Evolutionary conservation across 768 basidiomycete genomes (phyloP).

Genomic region (Clavulina sp.): DNA sequence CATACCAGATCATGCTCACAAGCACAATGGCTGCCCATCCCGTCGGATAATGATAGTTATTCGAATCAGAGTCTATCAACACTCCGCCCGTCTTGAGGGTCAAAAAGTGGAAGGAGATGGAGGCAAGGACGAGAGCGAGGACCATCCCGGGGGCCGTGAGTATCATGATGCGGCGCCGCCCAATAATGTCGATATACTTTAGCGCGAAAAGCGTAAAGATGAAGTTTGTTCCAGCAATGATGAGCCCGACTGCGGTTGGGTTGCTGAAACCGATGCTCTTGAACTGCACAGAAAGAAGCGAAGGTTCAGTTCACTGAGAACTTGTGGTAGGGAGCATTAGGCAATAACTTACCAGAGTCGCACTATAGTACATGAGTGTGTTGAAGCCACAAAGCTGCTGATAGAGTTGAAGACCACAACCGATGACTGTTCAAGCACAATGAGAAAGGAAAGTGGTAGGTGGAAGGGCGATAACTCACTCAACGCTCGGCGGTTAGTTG

Average conservation of each 20-base stretch:
- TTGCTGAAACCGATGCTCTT: constrained; percentile 67
- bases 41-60: too few species aligned
- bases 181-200: constrained; percentile 54
- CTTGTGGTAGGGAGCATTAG: not conserved
- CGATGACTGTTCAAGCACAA: constrained; percentile 32
- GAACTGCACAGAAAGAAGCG: constrained; percentile 63
- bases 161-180: constrained; percentile 52
- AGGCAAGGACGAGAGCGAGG: constrained; percentile 41
- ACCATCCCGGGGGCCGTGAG: constrained; percentile 59
- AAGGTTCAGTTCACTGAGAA: constrained; percentile 4
- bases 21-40: constrained; percentile 52
- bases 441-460: not conserved
- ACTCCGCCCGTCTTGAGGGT: constrained; percentile 42
- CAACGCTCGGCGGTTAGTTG: constrained; percentile 49
- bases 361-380: constrained; percentile 31
- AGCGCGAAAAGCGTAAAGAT: constrained; percentile 61
- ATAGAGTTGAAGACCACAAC: constrained; percentile 65
- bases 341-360: not conserved
- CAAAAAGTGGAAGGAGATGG: constrained; percentile 53
- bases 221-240: constrained; percentile 65
- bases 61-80: constrained; percentile 37
- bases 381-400: constrained; percentile 80
- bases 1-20: constrained; percentile 69
- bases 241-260: constrained; percentile 63
- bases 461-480: constrained; percentile 26